phyloP scores from a whole-genome alignment of 176 grass and related monocot genomes.

The Ensete ventricosum region DNA sequence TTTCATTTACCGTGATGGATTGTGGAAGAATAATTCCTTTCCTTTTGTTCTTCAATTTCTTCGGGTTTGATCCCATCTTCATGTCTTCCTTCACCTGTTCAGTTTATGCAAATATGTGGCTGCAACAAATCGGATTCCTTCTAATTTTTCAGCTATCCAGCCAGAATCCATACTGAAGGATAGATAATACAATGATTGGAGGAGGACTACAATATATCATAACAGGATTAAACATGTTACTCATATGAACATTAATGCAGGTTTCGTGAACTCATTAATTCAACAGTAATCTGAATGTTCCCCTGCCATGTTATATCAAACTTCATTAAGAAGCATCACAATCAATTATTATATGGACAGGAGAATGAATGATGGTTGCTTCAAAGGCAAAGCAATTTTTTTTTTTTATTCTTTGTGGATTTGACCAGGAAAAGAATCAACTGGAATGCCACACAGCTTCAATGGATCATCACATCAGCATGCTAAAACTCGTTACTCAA shows the following conservation, averaged over 20 bases:
- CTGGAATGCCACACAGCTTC: not conserved
- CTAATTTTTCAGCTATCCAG: not conserved
- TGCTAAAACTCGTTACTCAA: not conserved
- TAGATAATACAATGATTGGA: not conserved
- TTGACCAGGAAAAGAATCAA: not conserved
- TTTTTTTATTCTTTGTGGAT: no score
- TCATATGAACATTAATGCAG: no score
- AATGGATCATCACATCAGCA: not conserved
- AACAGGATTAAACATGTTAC: not conserved
- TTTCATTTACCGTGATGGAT: constrained; percentile 2
- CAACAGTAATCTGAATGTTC: no score
- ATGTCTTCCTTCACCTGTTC: not conserved
- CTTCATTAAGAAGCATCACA: no score
- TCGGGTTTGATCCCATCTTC: not conserved
- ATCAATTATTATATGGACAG: no score
- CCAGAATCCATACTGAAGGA: not conserved
- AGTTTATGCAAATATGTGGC: not conserved
- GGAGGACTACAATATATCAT: not conserved
- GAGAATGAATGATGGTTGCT: no score
- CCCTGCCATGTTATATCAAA: no score
- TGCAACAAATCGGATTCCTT: not conserved
- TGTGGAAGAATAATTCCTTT: constrained; percentile 12
- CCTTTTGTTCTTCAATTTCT: not conserved
- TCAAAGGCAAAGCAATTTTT: no score
- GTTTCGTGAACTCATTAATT: no score